Base-by-base conservation (phyloP, 192 early-diverging fungal genomes). In the Gaertneriomyces semiglobifer region DNA sequence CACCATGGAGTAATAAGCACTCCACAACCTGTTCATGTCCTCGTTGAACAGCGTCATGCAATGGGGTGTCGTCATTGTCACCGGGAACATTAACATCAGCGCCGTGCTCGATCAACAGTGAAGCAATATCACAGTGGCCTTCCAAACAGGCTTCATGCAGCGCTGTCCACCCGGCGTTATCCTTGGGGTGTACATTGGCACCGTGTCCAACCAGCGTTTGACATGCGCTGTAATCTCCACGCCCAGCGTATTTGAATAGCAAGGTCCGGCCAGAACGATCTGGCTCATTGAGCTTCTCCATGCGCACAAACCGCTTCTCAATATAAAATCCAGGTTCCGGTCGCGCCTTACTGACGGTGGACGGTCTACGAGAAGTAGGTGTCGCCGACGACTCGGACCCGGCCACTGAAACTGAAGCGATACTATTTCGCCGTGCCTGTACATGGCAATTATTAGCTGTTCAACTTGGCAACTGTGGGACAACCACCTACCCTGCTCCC, bases 151-250 rank as follows among this genome's bases (percentile, higher is more conserved):
- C 81, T 55, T 83, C 79, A 64, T 86, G 85, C 20, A 86, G 54
- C 2, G 83, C 77, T 10, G 83, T 80, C 71, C 74, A 85, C 0
- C 83, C 85, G 2, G 83, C 85, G 56, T 86, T n/a, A 60, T 86
- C 83, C 53, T 73, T 66, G 25, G 72, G 62, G 56, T 72, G 60
- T n/a, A 82, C 66, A 47, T 84, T 74, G 7, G 83, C 83, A n/a
- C 85, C 83, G 7, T 65, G 65, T 12, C 59, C 44, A 25, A 86
- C 54, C 40, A 86, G 68, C 7, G 74, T 65, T 12, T 44, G 53
- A 42, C 71, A 71, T 25, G 80, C 46, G 25, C 40, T 50, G n/a
- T 70, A 16, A 58, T 86, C 80, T 7, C 81, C 81, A 33, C 38
- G 53, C 0, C 57, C 53, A 4, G 74, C 75, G 66, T 59, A 77